Evolutionary conservation across 805 yeast genomes (phyloP).

Genomic region (Lachancea sp.): DNA sequence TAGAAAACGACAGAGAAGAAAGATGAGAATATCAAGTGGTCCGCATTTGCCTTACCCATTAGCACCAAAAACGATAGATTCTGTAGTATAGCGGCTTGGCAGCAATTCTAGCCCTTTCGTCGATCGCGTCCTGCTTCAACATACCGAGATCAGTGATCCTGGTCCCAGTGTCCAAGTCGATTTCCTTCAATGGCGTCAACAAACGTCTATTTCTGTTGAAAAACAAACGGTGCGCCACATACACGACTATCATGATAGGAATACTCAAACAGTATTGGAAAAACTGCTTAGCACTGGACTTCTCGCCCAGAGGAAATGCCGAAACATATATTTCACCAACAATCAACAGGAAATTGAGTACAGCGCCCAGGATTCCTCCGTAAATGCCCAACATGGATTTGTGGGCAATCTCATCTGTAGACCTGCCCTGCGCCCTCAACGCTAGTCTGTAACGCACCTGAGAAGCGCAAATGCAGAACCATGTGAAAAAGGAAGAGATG

Average conservation of each 20-base stretch:
- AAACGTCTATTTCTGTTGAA: constrained; percentile 28
- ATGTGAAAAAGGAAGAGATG: constrained; percentile 53
- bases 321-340: constrained; percentile 70
- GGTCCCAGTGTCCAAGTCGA: constrained; percentile 54
- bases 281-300: constrained; percentile 36
- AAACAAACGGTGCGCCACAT: constrained; percentile 41
- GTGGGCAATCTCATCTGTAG: constrained; percentile 59
- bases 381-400: constrained; percentile 58
- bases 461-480: constrained; percentile 54
- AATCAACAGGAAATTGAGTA: constrained; percentile 53
- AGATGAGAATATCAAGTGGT: too few relatives aligned
- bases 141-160: constrained; percentile 42
- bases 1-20: too few relatives aligned
- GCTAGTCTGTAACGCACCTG: constrained; percentile 64
- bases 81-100: constrained; percentile 31
- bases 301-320: constrained; percentile 48
- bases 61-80: constrained; percentile 35
- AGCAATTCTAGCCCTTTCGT: constrained; percentile 28
- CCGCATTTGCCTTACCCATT: not conserved
- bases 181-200: constrained; percentile 38
- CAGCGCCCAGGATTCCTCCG: constrained; percentile 59
- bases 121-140: constrained; percentile 36
- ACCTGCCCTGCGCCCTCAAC: constrained; percentile 57
- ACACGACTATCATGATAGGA: constrained; percentile 40
- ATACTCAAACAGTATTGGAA: constrained; percentile 48